phyloP scores from a whole-genome alignment of 2,329 filamentous ascomycete genomes.

The Aspergillus viridinutans region DNA sequence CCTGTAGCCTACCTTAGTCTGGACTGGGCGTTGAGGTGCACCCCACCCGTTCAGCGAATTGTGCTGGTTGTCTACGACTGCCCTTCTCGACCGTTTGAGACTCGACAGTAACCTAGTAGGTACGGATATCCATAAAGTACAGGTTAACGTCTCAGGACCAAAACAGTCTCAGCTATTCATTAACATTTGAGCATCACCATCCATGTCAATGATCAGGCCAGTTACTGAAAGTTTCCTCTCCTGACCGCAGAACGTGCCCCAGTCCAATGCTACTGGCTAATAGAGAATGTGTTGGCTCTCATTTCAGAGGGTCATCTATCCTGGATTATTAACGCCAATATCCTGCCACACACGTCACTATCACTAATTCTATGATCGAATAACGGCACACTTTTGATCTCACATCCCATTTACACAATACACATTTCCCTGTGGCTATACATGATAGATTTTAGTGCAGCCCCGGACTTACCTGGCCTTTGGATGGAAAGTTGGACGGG shows the following conservation, averaged over 20 bases:
- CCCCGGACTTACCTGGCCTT: not conserved
- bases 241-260: not conserved
- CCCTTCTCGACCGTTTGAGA: not conserved
- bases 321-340: not conserved
- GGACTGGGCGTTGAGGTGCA: not conserved
- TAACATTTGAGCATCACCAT: not conserved
- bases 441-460: not conserved
- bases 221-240: not conserved
- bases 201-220: not conserved
- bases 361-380: not conserved
- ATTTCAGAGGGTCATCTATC: not conserved
- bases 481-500: too few relatives aligned
- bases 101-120: not conserved
- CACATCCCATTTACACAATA: not conserved
- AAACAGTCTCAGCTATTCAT: not conserved
- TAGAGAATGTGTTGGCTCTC: not conserved
- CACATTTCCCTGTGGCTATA: not conserved
- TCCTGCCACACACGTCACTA: not conserved
- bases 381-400: not conserved
- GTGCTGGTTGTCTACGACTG: not conserved
- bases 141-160: not conserved
- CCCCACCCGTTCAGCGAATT: not conserved
- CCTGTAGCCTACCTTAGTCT: not conserved
- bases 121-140: not conserved
- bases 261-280: not conserved